Base-by-base conservation (phyloP, 768 basidiomycete genomes). In the Mycena vulgaris region DNA sequence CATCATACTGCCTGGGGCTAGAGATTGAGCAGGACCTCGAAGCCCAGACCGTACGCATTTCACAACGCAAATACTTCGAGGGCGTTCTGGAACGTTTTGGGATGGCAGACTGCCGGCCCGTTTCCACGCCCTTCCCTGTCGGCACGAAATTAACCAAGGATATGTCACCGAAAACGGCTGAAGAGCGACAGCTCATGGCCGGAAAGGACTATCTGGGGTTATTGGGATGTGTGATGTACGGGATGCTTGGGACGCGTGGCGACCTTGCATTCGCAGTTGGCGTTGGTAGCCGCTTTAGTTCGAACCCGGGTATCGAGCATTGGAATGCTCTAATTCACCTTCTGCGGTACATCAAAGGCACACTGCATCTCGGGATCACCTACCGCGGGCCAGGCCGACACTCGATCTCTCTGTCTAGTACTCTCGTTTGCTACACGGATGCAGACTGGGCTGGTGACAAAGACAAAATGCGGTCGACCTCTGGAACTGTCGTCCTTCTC, bases 81-180 rank as follows among this genome's bases (percentile, higher is more conserved):
- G 53, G 53, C n/a, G 53, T 55, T 1, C 53, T 55, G 2, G 53
- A 55, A 16, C 53, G 53, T 5, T 55, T 55, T 31, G 53, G 53
- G 31, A 55, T 55, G 53, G n/a, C 53, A n/a, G 35, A 55, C 35
- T 55, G 53, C n/a, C 33, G 53, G 30, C 5, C 53, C 37, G 53
- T 37, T n/a, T 55, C 53, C 14, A 55, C 53, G 9, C 53, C 53
- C 33, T 55, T 55, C 35, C 53, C 53, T 9, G 53, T 57, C 13
- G 56, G 56, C 23, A 57, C 25, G 23, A 57, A 57, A 57, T n/a
- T 57, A 2, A 57, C 56, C 2, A 57, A 57, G 23, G 56, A 57
- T 2, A 57, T 40, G 56, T 57, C 37, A 9, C 56, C 56, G n/a
- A 40, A 57, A 37, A 57, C 56, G 5, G 56, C 37, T 23, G 56